Evolutionary conservation across 2,329 filamentous ascomycete species (phyloP), one percentile per base, ranked within the genome.

Genomic region (Lasiodiplodia theobromae): DNA sequence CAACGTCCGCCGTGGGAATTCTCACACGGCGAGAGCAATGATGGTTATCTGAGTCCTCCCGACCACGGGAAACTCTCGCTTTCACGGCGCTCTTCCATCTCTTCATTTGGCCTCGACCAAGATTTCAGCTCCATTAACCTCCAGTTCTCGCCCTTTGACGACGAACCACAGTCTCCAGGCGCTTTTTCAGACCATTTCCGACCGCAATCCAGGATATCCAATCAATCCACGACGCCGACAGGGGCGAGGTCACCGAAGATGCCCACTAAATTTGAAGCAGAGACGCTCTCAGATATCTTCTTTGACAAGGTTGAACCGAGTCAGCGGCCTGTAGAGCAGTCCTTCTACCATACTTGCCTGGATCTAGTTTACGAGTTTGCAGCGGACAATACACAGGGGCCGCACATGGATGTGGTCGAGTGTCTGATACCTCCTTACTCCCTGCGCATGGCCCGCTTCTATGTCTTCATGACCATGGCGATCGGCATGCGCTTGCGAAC

Each of bases 401-500:
- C 44, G 38, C 37, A 60, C 38, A 7, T 38, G 7, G n/a, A 25
- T 31, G 38, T 62, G 11, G 38, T 31, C 57, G 57, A 49, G 25
- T n/a, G 47, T 4, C 23, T 62, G 23, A 62, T 62, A 10, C 64
- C 71, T 4, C 70, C 72, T 3, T 71, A 73, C 2, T 77, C 77
- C 0, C 73, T 75, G 34, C 69, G 72, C 7, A 78, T 79, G 76
- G 77, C 76, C 0, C 73, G 77, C 14, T 79, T 78, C 56, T 77
- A 78, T 49, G 76, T 79, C 14, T 79, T 79, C 65, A 71, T 78
- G 47, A 75, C 76, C 11, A 78, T 78, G 77, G 76, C 77, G 0
- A 73, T 77, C 28, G 76, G 76, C 3, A 78, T 78, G 77, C 78
- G 78, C 57, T 56, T 78, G 14, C 70, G 77, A 3, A 77, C 77